phyloP scores from a whole-genome alignment of 2,329 filamentous ascomycete genomes.

The Stromatinia cepivora region DNA sequence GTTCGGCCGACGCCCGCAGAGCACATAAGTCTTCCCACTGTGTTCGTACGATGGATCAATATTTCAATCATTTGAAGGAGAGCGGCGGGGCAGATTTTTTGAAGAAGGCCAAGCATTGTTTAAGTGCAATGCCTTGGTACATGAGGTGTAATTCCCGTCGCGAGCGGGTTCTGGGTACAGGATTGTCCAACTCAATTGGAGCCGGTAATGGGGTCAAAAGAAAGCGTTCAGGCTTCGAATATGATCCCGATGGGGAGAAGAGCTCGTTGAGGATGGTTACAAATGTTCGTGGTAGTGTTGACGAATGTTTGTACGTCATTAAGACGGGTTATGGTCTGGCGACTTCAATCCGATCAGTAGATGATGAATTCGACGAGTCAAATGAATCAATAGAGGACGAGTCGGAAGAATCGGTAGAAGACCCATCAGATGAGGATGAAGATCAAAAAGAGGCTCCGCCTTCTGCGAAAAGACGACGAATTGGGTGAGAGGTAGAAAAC shows the following conservation, averaged over 20 bases:
- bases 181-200: background rate
- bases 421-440: background rate
- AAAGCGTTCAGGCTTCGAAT: background rate
- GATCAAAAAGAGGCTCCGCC: background rate
- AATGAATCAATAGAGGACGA: background rate
- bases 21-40: accelerated
- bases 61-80: background rate
- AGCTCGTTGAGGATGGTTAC: slow-evolving; percentile 3
- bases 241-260: background rate
- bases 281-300: background rate
- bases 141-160: accelerated
- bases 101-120: background rate
- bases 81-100: too few relatives aligned
- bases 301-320: background rate
- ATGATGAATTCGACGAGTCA: background rate
- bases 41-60: too few relatives aligned
- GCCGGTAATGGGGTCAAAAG: background rate
- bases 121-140: background rate
- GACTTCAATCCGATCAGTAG: background rate
- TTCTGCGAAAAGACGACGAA: background rate
- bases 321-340: background rate
- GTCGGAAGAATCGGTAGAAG: background rate
- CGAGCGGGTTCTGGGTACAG: background rate
- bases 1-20: accelerated
- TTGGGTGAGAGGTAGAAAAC: background rate